A percentile compares a stretch with the other conserved stretches of the same genome.
phyloP scores from a whole-genome alignment of 345 rosid genomes.

The Reutealis trisperma region DNA sequence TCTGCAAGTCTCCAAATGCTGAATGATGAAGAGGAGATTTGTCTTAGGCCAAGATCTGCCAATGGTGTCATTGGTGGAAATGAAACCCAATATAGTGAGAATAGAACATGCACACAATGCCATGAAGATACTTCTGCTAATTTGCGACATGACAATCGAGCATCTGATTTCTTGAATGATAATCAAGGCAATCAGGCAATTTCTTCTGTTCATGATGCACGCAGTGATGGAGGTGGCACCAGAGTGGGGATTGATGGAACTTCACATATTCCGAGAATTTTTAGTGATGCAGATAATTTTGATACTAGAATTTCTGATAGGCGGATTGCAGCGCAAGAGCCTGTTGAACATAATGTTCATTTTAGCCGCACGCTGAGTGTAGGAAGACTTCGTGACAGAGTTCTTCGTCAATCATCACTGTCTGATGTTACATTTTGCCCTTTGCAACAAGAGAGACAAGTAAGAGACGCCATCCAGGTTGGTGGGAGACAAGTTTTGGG shows the following conservation, averaged over 20 bases:
- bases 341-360: slow-evolving; percentile 74
- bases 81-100: slow-evolving; percentile 31
- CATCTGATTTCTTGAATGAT: slow-evolving; percentile 23
- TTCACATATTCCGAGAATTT: slow-evolving; percentile 35
- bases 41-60: slow-evolving; percentile 34
- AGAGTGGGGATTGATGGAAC: slow-evolving; percentile 39
- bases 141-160: slow-evolving; percentile 8
- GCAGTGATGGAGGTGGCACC: slow-evolving; percentile 33
- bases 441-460: slow-evolving; percentile 50
- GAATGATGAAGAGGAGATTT: slow-evolving; percentile 40
- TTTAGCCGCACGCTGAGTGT: slow-evolving; percentile 95
- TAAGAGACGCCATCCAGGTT: slow-evolving; percentile 43
- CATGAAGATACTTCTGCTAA: slow-evolving; percentile 22
- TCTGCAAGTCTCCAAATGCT: slow-evolving; percentile 38
- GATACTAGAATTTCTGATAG: slow-evolving; percentile 55
- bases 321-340: slow-evolving; percentile 57
- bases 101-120: slow-evolving; percentile 17
- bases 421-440: slow-evolving; percentile 61
- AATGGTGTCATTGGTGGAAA: slow-evolving; percentile 34
- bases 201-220: slow-evolving; percentile 34
- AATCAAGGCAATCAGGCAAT: slow-evolving; percentile 18
- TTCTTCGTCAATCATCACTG: slow-evolving; percentile 74
- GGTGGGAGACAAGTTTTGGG: slow-evolving; percentile 38
- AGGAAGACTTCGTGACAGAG: slow-evolving; percentile 97
- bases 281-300: slow-evolving; percentile 43